Evolutionary conservation across 768 basidiomycete genomes (phyloP).

Genomic region (Naganishia vishniacii): DNA sequence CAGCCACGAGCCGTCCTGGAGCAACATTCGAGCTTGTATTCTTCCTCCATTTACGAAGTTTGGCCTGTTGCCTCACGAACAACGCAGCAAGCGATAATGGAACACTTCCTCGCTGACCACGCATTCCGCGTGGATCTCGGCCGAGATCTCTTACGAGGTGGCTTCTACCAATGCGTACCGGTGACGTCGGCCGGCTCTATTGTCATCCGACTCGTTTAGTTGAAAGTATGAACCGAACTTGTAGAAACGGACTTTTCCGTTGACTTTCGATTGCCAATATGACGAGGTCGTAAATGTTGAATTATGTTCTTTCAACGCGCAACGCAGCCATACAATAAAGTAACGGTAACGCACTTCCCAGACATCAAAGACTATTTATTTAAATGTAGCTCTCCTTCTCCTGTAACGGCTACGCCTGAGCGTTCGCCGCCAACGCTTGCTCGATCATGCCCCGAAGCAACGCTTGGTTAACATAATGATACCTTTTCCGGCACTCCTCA

Average conservation of each 20-base stretch:
- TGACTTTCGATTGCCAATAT: too few relatives aligned
- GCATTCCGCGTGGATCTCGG: background rate
- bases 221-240: too few relatives aligned
- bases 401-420: too few relatives aligned
- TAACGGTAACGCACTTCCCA: too few relatives aligned
- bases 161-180: background rate
- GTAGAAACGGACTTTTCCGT: too few relatives aligned
- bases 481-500: constrained; percentile 9
- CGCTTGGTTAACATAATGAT: constrained; percentile 1
- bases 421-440: constrained; percentile 2
- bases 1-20: background rate
- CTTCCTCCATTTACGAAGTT: background rate
- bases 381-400: too few relatives aligned
- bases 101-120: background rate
- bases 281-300: too few relatives aligned
- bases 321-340: too few relatives aligned
- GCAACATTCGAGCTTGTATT: too few relatives aligned
- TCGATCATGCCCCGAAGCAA: constrained; percentile 14
- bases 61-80: background rate
- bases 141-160: background rate
- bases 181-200: background rate
- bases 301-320: too few relatives aligned
- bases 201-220: background rate
- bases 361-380: too few relatives aligned
- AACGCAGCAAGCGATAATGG: constrained; percentile 4